Base-by-base conservation (phyloP, 2,329 filamentous ascomycete species). In the Drechslera avenae region DNA sequence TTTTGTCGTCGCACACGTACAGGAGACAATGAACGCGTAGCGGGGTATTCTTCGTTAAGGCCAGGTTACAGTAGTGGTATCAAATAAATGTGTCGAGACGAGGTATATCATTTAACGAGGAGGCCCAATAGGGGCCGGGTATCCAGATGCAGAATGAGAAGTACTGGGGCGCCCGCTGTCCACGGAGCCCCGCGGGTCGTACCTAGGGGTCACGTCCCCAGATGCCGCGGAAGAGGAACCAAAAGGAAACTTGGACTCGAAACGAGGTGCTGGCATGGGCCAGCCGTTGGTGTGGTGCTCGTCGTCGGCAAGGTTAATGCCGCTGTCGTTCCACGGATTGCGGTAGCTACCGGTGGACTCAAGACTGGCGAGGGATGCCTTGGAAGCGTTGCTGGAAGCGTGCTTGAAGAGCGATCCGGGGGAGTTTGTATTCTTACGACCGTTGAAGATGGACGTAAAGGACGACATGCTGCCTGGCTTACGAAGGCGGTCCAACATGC, bases 241-340 rank as follows among this genome's bases (percentile, higher is more conserved):
- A 75, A 86, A 85, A 71, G 83, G 82, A 76, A 86, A 85, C 74
- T 85, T 86, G 65, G 77, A 89, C 68, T 79, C 74, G 81, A 69
- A 73, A 57, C 71, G 72, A 57, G 70, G 68, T 46, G 71, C 70
- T 56, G 72, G 67, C 60, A 72, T 68, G 7, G 70, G 67, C 72
- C 72, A 74, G 62, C 70, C 67, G 53, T 70, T 72, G 57, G 59
- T 63, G 56, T 72, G 69, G 60, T 82, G 79, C 63, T 97, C 91
- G 59, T 96, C 66, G 67, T 97, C 93, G 57, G 89, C 82, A 62
- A 97, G 85, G 73, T 97, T 97, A 71, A 97, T 91, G 66, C 92
- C 93, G 69, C 91, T 96, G 74, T 97, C 93, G 73, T 97, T 97
- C 93, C 93, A 97, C 56, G 92, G 92, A 77, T 97, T 96, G 75